These are phyloP conservation scores for Ceriops tagal DNA, from an alignment of 345 rosid species.

Conservation along the genomic window DNA sequence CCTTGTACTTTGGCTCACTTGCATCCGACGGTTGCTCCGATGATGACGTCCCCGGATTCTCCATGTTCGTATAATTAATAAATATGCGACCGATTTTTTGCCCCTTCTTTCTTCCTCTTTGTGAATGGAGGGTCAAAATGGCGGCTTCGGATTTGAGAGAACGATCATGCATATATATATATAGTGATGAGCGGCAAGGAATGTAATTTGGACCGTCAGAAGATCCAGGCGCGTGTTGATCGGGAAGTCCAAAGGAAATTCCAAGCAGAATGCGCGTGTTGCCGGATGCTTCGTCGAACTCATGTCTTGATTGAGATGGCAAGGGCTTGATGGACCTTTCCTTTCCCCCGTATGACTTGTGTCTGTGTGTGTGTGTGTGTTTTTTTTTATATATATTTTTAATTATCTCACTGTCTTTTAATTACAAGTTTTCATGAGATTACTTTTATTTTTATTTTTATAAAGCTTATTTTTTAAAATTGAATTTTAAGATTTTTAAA, in stretches of 20 bases:
- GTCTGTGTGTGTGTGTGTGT: no score
- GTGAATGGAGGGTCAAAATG: constrained; percentile 10
- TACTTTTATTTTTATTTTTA: no score
- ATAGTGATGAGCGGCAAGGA: not conserved
- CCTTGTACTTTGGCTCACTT: constrained; percentile 55
- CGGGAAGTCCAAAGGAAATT: not conserved
- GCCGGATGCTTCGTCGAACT: not conserved
- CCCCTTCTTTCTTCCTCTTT: not conserved
- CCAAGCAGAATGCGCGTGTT: constrained; percentile 9
- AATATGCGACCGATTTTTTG: not conserved
- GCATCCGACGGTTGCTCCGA: constrained; percentile 13
- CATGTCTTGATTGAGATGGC: not conserved
- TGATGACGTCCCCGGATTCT: constrained; percentile 6
- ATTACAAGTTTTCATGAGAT: no score
- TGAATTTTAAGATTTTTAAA: no score
- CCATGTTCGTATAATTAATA: not conserved
- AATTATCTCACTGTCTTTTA: no score
- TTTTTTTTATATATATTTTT: no score
- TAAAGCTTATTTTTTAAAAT: no score
- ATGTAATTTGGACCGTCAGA: not conserved
- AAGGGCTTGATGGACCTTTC: no score
- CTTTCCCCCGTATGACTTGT: no score
- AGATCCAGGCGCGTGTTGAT: constrained; percentile 32
- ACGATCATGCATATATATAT: not conserved
- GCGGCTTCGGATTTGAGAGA: constrained; percentile 11